Evolutionary conservation across 345 rosid species (phyloP), one percentile per base, ranked within the genome.

Genomic region (Sonneratia caseolaris): DNA sequence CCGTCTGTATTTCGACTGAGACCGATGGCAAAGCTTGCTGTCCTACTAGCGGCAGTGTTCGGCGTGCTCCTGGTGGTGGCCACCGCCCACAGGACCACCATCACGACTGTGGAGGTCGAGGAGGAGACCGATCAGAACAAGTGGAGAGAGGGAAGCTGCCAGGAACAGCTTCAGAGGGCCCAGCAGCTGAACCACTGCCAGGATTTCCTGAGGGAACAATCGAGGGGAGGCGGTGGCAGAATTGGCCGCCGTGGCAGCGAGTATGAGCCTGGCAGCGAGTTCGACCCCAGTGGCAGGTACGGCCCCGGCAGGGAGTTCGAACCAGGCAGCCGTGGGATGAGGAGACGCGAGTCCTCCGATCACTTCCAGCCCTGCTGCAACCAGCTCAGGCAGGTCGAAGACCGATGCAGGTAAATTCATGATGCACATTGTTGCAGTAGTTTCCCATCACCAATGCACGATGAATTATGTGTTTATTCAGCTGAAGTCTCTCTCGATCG

Each of bases 161-260:
- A 53, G 14, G 65, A 73, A 74, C 76, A 79, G 45, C 13, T 79
- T 47, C 64, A 74, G 78, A 22, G 40, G 22, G 3, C 45, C 73
- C 85, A 81, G 40, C 70, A 73, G 16, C 85, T 87, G 38, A 3
- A 56, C 43, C 79, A 66, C 43, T 87, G 89, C 72, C 68, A 81
- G 78, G 38, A 48, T n/a, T 79, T 66, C 68, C 43, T 66, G 45
- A 66, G 10, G 43, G 68, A 66, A 18, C 68, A 64, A 32, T 27
- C 68, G 8, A 8, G 37, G 7, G 7, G 68, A 16, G 42, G 40
- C 2, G 43, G 42, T n/a, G 43, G 68, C 32, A 27, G 32, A 27
- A 0, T 27, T 27, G 32, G 32, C 32, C 32, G 32, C 68, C 37
- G 66, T 19, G 38, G 68, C 35, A 62, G 66, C 38, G 38, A 64